Base-by-base conservation (phyloP, 2,329 filamentous ascomycete species). In the Sphaerulina vaccinii region DNA sequence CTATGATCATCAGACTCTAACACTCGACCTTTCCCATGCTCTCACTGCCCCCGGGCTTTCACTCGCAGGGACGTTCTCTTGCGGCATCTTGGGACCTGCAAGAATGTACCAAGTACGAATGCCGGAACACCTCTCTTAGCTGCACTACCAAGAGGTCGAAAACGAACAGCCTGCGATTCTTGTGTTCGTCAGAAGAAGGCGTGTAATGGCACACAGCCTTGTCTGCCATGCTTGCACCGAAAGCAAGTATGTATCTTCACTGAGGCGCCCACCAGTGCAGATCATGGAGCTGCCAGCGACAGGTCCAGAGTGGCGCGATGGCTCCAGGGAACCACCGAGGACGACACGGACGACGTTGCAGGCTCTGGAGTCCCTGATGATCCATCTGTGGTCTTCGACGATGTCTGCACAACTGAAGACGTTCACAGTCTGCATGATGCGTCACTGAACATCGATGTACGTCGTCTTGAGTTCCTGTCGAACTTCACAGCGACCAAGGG, bases 131-230 rank as follows among this genome's bases (percentile, higher is more conserved):
- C 15, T 21, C 10, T 36, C 18, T n/a, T 46, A 8, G 42, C 42
- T 15, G 27, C 32, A n/a, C 42, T 35, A 18, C 42, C 35, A n/a
- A 27, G 42, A 7, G 42, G 42, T 19, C 27, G 42, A 18, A 46
- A 46, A 32, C 18, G 42, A 21, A 46, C 35, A 19, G 35, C 42
- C n/a, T 46, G 42, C 18, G 42, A 46, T 36, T 22, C 29, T 19
- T 46, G 42, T 46, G 32, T 36, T 19, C 42, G 42, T 18, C 42
- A 46, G 18, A 46, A 46, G n/a, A 46, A 46, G n/a, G 42, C 24
- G 15, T 46, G 42, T n/a, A 46, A 46, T 46, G 42, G 42, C 32
- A 46, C 42, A 15, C 42, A 46, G 21, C 42, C 42, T 5, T 46
- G 42, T 46, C 32, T 46, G 16, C 42, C 42, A 15, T 46, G 42